Evolutionary conservation across 208 protist genomes (phyloP), one percentile per base, ranked within the genome.

Genomic region (Endotrypanum monterogeii): DNA sequence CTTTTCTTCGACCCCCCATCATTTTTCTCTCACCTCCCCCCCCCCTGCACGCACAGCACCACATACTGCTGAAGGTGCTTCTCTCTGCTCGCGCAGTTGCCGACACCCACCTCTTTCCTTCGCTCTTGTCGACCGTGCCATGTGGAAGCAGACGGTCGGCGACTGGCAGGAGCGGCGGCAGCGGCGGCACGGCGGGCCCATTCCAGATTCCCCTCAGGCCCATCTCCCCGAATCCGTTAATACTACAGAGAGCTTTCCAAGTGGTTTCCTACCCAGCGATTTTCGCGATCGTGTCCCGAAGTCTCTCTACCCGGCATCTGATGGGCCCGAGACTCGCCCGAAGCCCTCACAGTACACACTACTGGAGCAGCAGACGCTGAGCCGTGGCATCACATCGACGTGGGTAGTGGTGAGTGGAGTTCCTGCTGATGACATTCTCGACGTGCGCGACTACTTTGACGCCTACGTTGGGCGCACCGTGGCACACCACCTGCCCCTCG

Each of bases 381-480:
- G 70, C 18, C 50, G 35, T 11, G 54, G 35, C 25, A 37, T 66
- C 32, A 67, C 79, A 28, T 71, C 66, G 55, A 73, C 56, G 65
- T 94, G 90, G 90, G 83, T 93, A 52, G 75, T 79, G 20, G 67
- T 93, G 16, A 85, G 78, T 44, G 86, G 86, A 2, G 84, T 78
- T 4, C 80, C 70, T 3, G 56, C 74, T 1, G 69, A 72, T 55
- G 78, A 68, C 57, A 83, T 92, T 60, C 70, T 91, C 44, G 80
- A 88, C 51, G 82, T 93, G 67, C 88, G 90, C n/a, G 88, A 89
- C 74, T 92, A 79, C 73, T 79, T 96, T n/a, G 91, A 96, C 56
- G 62, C 82, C 62, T 77, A 73, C 70, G 82, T 91, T 41, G 91
- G 91, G n/a, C 82, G 79, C 62, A 93, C 89, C 14, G 78, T 90